Evolutionary conservation across 2,329 filamentous ascomycete species (phyloP), one percentile per base, ranked within the genome.

Genomic region (Xylariaceae sp.): DNA sequence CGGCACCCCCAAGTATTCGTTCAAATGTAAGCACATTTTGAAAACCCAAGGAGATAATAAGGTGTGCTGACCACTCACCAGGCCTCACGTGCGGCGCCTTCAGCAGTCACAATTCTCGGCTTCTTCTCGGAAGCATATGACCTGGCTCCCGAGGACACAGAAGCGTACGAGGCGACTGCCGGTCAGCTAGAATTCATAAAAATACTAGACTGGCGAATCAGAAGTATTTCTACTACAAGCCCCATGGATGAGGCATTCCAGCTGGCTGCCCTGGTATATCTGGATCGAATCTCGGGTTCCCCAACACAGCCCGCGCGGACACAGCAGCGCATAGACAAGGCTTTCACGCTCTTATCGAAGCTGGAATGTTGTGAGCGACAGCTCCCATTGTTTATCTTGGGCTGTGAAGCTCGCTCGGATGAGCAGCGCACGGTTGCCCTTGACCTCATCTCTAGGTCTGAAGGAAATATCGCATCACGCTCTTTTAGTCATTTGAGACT

Each of bases 221-320:
- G 59, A n/a, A 66, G 43, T 40, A 8, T 60, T 3, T 31, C 47
- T 2, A 46, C 52, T 26, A 4, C n/a, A 35, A 40, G 40, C 34
- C 27, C 32, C 4, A 11, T 51, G 2, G 42, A 56, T 34, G 56
- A 70, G 47, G 54, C 71, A 0, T 69, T 64, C 52, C 63, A 62
- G 3, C 31, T 70, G 3, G 60, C 68, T 0, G 60, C 62, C 2
- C 47, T 70, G 7, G 51, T 71, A 3, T 72, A 72, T 42, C 63
- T 73, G 2, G 53, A 61, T 12, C 64, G 68, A 4, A 56, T 57
- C 0, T 64, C 63, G 1, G 48, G 60, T 2, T 54, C 48, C n/a
- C 0, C 63, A 1, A 39, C 49, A 31, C 44, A 60, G 30, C 7
- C 52, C 0, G 1, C 31, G 26, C 54, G 45, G 26, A 57, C 62